Percentiles rank a stretch among this genome's conserved stretches.
phyloP scores from a whole-genome alignment of 306 rosid genomes.

The Cucumis hystrix region DNA sequence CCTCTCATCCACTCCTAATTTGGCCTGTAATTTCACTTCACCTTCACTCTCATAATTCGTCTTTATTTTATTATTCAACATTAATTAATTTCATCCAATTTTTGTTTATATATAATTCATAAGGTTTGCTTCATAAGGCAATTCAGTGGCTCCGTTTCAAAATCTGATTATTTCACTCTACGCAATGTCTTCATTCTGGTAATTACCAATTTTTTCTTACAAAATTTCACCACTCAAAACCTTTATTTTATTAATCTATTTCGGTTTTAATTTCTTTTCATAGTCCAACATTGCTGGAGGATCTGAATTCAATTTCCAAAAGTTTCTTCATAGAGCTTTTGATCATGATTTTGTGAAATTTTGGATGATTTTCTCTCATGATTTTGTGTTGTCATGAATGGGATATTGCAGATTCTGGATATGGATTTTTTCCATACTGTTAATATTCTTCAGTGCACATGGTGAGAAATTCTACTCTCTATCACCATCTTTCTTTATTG shows the following conservation, averaged over 20 bases:
- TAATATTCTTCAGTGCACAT: slow-evolving; percentile 42
- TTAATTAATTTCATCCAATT: background rate
- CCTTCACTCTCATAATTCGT: background rate
- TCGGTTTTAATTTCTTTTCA: background rate
- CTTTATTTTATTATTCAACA: too few relatives aligned
- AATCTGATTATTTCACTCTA: slow-evolving; percentile 52
- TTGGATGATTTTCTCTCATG: background rate
- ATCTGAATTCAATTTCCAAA: slow-evolving; percentile 40
- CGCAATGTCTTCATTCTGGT: slow-evolving; percentile 54
- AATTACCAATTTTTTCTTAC: background rate
- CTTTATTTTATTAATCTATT: too few relatives aligned
- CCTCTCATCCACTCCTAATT: slow-evolving; percentile 29
- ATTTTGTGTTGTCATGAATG: background rate
- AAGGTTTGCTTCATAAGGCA: slow-evolving; percentile 48
- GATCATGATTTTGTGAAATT: slow-evolving; percentile 35
- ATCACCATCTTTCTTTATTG: background rate
- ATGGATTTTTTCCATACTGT: slow-evolving; percentile 44
- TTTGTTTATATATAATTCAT: background rate
- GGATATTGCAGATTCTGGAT: slow-evolving; percentile 41
- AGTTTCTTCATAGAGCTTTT: slow-evolving; percentile 41
- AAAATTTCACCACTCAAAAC: too few relatives aligned
- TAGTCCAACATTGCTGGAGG: slow-evolving; percentile 43
- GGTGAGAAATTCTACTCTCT: slow-evolving; percentile 14
- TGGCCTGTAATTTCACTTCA: slow-evolving; percentile 31
- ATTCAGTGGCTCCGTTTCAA: slow-evolving; percentile 41